Evolutionary conservation across 2,329 filamentous ascomycete species (phyloP).

Genomic region (Rutstroemia sp.): DNA sequence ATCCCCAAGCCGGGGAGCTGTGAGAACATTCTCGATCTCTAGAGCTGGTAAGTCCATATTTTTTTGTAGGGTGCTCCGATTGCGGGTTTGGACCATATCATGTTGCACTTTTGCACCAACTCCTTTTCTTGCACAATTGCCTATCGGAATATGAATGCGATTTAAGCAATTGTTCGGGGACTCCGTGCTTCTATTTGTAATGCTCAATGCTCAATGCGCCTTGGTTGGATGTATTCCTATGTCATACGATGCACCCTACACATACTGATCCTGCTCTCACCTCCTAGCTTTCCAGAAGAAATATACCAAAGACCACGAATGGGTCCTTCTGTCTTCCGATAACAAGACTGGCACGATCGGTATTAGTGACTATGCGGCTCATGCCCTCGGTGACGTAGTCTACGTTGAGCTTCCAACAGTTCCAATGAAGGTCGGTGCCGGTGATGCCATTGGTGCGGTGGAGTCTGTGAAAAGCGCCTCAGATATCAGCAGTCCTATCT

Average conservation of each 20-base stretch:
- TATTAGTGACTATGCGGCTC: constrained; percentile 85
- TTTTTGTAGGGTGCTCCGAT: not conserved
- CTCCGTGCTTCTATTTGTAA: not conserved
- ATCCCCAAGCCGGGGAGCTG: constrained; percentile 25
- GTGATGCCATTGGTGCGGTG: constrained; percentile 86
- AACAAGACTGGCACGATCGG: constrained; percentile 75
- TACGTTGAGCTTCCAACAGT: constrained; percentile 86
- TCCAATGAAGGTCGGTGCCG: constrained; percentile 60
- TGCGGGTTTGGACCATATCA: not conserved
- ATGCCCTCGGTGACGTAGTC: constrained; percentile 91
- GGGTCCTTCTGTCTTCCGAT: constrained; percentile 83
- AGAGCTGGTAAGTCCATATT: constrained; percentile 32
- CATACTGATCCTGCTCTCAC: not conserved
- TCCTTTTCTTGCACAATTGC: too few relatives aligned
- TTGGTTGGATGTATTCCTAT: not conserved
- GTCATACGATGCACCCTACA: not conserved
- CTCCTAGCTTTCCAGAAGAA: constrained; percentile 47
- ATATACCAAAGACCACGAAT: constrained; percentile 97
- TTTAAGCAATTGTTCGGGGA: not conserved
- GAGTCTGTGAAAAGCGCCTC: constrained; percentile 99
- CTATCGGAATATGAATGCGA: too few relatives aligned
- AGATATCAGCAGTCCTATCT: constrained; percentile 86
- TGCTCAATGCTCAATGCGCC: not conserved
- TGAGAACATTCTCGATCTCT: constrained; percentile 41
- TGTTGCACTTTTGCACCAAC: too few relatives aligned